phyloP scores from a whole-genome alignment of 2,329 filamentous ascomycete species.

The Coniochaeta hoffmannii region DNA sequence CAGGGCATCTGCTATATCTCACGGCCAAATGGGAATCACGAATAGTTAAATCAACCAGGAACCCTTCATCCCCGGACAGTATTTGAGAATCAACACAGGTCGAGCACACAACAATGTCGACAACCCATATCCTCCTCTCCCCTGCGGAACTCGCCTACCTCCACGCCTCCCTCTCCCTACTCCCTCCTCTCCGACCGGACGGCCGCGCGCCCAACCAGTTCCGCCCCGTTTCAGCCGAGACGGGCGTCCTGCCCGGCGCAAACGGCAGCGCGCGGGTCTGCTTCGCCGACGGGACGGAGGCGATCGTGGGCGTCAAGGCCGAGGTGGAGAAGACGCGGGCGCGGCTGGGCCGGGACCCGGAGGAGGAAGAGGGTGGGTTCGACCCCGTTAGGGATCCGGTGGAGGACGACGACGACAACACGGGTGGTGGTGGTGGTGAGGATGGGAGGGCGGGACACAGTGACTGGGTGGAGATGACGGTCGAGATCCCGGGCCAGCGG shows the following conservation, averaged over 20 bases:
- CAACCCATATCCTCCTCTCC: constrained; percentile 68
- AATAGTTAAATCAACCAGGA: no score
- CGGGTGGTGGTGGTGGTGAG: constrained; percentile 29
- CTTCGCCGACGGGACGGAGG: constrained; percentile 91
- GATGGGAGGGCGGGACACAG: constrained; percentile 36
- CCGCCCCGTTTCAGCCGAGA: constrained; percentile 83
- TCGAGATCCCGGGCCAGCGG: constrained; percentile 84
- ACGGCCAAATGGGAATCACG: no score
- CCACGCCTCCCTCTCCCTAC: constrained; percentile 74
- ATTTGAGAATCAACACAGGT: neutral
- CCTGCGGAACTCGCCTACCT: constrained; percentile 96
- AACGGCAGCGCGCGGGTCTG: constrained; percentile 92
- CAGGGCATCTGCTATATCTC: no score
- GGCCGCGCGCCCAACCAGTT: constrained; percentile 78
- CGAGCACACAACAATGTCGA: constrained; percentile 41
- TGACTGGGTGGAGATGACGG: constrained; percentile 82
- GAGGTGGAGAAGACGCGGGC: constrained; percentile 71
- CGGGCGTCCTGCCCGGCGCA: constrained; percentile 77
- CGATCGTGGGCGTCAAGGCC: constrained; percentile 90
- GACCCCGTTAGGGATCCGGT: constrained; percentile 15
- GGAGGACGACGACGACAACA: constrained; percentile 17
- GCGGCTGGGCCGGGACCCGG: constrained; percentile 17
- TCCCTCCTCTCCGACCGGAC: constrained; percentile 83
- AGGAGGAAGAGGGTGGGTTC: constrained; percentile 18
- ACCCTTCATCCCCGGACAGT: no score